Base-by-base conservation (phyloP, 768 basidiomycete genomes). In the Hypholoma sublateritium region DNA sequence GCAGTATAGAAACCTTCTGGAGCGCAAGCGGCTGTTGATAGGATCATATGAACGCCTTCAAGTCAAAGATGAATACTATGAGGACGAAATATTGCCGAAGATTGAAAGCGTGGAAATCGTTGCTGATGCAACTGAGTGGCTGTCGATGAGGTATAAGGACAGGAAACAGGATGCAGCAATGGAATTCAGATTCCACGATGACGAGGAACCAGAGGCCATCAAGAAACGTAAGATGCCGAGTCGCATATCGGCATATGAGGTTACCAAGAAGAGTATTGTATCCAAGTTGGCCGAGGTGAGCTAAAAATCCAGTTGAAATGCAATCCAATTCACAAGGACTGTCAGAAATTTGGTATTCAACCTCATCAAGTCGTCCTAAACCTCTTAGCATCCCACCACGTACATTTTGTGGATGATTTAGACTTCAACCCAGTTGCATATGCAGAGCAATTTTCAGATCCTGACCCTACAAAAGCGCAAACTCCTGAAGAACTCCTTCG, bases 51-150 rank as follows among this genome's bases (percentile, higher is more conserved):
- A 78, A 42, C 84, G 88, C 28, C 78, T 96, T 21, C 82, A 82
- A 41, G 75, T 86, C 45, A 74, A 78, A 35, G 93, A 95, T 64
- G 78, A 84, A 42, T 93, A 94, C 66, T 95, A 90, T 68, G 82
- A 87, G 62, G 78, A 80, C 44, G 83, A 89, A 55, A 79, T 94
- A 59, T 72, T 79, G 57, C 80, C 84, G 36, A 81, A 82, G 59
- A 78, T 90, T 37, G 88, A 92, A 62, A 87, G 85, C 53, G 87
- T 95, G 41, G 97, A 99, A 71, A 81, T 91, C 59, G 89, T 95
- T 19, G 87, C 91, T 3, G 97, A 99, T 64, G 84, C 90, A 9
- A 88, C 89, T 0, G 95, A 95, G 66, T 99, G 94, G 94, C 69
- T 99, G 47, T 75, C 82, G 21, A 83, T 93, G 81, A 91, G 89